Conservation (phyloP, 345 rosid species). For the Linum tenue region DNA sequence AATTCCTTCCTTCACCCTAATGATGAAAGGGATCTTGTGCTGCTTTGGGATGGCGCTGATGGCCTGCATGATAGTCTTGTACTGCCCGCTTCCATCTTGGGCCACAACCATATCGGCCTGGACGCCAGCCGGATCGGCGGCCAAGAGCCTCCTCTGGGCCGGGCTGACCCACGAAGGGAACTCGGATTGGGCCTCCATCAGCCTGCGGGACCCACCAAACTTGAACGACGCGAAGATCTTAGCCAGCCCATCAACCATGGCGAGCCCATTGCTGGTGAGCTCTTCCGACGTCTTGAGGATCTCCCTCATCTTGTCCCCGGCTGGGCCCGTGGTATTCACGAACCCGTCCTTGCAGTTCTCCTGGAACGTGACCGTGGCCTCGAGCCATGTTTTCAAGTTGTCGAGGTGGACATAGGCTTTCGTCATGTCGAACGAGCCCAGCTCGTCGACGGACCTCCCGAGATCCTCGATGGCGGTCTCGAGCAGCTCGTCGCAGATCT, state of each 20-base stretch:
- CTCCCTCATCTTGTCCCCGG: slow-evolving; percentile 37
- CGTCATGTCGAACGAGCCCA: slow-evolving; percentile 31
- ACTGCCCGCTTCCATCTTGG: slow-evolving; percentile 65
- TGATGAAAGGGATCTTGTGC: slow-evolving; percentile 29
- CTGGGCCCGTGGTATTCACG: slow-evolving; percentile 36
- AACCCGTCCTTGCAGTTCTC: slow-evolving; percentile 69
- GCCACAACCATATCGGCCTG: slow-evolving; percentile 52
- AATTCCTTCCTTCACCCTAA: slow-evolving; percentile 58
- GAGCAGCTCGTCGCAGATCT: slow-evolving; percentile 44
- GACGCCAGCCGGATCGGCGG: slow-evolving; percentile 11
- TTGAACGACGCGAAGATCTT: neutral
- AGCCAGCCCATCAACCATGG: slow-evolving; percentile 46
- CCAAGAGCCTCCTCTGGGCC: slow-evolving; percentile 31
- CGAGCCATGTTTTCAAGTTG: slow-evolving; percentile 59
- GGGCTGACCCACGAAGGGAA: slow-evolving; percentile 46
- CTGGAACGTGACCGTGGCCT: slow-evolving; percentile 66
- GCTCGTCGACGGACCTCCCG: slow-evolving; percentile 26
- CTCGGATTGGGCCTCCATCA: neutral
- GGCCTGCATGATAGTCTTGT: slow-evolving; percentile 45
- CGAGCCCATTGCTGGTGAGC: slow-evolving; percentile 65
- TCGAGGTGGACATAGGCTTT: slow-evolving; percentile 27
- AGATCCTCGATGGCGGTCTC: slow-evolving; percentile 50
- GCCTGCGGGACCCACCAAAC: neutral
- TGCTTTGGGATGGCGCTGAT: slow-evolving; percentile 34
- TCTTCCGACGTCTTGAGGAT: slow-evolving; percentile 34